These are phyloP conservation scores for Furcasterigmium furcatum DNA, from an alignment of 2,329 filamentous ascomycete genomes.

Conservation along the genomic window DNA sequence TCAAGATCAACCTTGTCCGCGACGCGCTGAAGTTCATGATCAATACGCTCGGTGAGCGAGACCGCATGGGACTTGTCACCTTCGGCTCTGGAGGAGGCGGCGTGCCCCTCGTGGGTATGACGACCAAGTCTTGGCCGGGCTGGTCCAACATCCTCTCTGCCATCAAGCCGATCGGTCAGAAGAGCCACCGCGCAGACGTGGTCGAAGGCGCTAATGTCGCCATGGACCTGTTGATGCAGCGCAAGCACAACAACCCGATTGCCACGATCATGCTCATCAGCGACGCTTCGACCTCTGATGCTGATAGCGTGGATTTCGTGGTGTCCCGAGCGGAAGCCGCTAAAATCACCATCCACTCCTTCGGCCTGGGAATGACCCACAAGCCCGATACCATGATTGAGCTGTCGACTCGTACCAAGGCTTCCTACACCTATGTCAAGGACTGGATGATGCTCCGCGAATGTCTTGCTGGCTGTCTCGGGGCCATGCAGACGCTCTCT, in stretches of 20 bases:
- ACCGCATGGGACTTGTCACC: slow-evolving; percentile 95
- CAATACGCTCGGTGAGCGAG: slow-evolving; percentile 81
- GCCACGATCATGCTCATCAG: slow-evolving; percentile 96
- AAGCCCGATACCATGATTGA: slow-evolving; percentile 99
- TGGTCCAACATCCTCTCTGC: slow-evolving; percentile 85
- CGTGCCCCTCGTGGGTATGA: slow-evolving; percentile 97
- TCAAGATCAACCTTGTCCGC: slow-evolving; percentile 92
- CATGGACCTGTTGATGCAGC: slow-evolving; percentile 98
- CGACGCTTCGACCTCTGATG: slow-evolving; percentile 91
- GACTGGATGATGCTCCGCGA: slow-evolving; percentile 99
- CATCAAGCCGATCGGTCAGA: slow-evolving; percentile 91
- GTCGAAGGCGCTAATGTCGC: slow-evolving; percentile 97
- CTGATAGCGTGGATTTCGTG: slow-evolving; percentile 95
- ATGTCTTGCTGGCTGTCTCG: slow-evolving; percentile 89
- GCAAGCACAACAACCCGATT: slow-evolving; percentile 92
- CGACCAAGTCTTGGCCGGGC: slow-evolving; percentile 87
- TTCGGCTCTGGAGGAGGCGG: slow-evolving; percentile 94
- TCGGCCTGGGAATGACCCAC: slow-evolving; percentile 92
- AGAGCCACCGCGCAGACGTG: slow-evolving; percentile 93
- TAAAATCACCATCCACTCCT: slow-evolving; percentile 97
- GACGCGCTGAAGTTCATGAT: slow-evolving; percentile 94
- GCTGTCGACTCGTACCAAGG: slow-evolving; percentile 90
- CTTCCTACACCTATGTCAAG: slow-evolving; percentile 96
- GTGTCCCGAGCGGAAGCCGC: slow-evolving; percentile 94
- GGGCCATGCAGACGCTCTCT: slow-evolving; percentile 88